Conservation (phyloP, 805 yeast species). For the Myxozyma lipomycoides region DNA sequence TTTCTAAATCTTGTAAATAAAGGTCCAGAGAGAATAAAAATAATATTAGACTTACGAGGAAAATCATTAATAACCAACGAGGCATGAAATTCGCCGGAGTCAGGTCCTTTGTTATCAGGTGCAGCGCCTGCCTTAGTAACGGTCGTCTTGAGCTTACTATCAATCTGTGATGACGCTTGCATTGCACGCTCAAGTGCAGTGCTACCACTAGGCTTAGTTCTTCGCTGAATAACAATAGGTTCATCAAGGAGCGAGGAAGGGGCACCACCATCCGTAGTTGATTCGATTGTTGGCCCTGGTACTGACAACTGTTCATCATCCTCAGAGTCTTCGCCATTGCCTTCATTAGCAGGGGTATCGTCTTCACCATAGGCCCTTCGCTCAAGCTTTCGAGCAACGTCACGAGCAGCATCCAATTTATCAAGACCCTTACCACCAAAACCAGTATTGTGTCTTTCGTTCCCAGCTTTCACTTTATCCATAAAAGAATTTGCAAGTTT, state of each 20-base stretch:
- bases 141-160: constrained; percentile 32
- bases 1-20: constrained; percentile 33
- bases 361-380: constrained; percentile 48
- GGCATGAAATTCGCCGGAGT: constrained; percentile 56
- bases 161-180: constrained; percentile 24
- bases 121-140: constrained; percentile 46
- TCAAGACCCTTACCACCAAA: constrained; percentile 93
- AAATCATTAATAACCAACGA: constrained; percentile 75
- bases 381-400: constrained; percentile 49
- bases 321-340: constrained; percentile 32
- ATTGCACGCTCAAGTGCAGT: constrained; percentile 27
- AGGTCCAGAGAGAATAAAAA: not conserved
- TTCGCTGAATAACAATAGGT: constrained; percentile 11
- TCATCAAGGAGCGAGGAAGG: constrained; percentile 24
- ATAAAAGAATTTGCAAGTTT: constrained; percentile 54
- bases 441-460: constrained; percentile 60
- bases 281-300: too few relatives aligned
- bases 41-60: constrained; percentile 47
- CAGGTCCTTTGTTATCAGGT: constrained; percentile 55
- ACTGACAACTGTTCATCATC: not conserved
- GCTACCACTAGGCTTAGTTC: constrained; percentile 25
- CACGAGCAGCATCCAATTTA: constrained; percentile 61
- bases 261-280: constrained; percentile 27
- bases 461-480: constrained; percentile 61
- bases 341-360: constrained; percentile 27